Conservation (phyloP, 2,329 filamentous ascomycete species). For the Pseudogymnoascus sp. region DNA sequence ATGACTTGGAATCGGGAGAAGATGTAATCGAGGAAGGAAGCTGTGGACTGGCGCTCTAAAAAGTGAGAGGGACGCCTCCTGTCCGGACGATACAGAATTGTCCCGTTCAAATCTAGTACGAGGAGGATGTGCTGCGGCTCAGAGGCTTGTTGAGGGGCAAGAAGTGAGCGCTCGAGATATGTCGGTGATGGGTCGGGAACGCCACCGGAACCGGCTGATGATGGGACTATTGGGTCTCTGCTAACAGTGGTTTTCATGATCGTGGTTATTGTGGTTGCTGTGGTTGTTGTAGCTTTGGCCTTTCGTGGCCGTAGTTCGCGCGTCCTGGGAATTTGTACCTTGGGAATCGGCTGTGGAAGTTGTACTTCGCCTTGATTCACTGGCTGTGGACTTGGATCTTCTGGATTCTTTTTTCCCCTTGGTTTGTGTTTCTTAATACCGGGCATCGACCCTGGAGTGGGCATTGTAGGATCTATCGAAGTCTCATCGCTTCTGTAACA, state of each 20-base stretch:
- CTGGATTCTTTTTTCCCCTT: background rate
- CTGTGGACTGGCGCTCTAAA: slow-evolving; percentile 59
- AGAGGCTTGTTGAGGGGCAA: slow-evolving; percentile 35
- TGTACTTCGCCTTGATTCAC: background rate
- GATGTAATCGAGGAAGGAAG: slow-evolving; percentile 64
- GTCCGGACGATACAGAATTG: slow-evolving; percentile 65
- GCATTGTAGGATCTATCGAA: background rate
- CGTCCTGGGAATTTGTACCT: background rate
- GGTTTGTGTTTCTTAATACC: background rate
- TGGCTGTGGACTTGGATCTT: background rate
- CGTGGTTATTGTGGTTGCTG: background rate
- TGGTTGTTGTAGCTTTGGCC: background rate
- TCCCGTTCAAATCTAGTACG: slow-evolving; percentile 89
- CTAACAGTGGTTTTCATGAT: background rate
- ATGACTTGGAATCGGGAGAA: slow-evolving; percentile 70
- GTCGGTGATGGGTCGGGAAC: slow-evolving; percentile 50
- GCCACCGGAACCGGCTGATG: slow-evolving; percentile 7
- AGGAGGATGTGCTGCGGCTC: slow-evolving; percentile 62
- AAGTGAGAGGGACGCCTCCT: slow-evolving; percentile 45
- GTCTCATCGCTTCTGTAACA: background rate
- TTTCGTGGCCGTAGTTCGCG: background rate
- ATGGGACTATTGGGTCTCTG: background rate
- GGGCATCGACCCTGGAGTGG: background rate
- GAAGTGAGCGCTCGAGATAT: slow-evolving; percentile 53
- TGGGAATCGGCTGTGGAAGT: background rate